These are phyloP conservation scores for Limonium bicolor DNA, from an alignment of 148 eudicot genomes.

Conservation along the genomic window DNA sequence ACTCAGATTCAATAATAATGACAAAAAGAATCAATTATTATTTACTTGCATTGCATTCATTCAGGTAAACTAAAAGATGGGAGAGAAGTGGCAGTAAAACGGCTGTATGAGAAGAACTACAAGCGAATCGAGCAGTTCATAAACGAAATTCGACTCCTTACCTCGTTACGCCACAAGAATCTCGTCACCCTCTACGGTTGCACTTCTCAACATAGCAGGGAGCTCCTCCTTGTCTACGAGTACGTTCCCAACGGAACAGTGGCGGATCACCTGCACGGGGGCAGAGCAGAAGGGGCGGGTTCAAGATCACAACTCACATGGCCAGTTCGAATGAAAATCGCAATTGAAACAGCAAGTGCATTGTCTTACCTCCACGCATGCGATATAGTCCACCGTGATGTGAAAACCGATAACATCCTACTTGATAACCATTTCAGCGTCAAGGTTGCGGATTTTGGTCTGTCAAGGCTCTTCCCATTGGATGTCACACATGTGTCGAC, in stretches of 20 bases:
- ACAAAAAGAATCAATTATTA: too few species aligned
- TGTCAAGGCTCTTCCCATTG: conserved; percentile 37
- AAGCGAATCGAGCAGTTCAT: conserved; percentile 49
- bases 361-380: conserved; percentile 38
- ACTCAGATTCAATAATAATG: too few species aligned
- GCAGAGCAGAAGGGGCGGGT: neutral
- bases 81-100: conserved; percentile 45
- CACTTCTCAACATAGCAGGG: conserved; percentile 36
- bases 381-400: conserved; percentile 44
- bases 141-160: conserved; percentile 53
- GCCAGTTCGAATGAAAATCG: conserved; percentile 35
- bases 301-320: too few species aligned
- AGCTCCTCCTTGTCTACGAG: conserved; percentile 66
- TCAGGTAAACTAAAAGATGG: conserved; percentile 24
- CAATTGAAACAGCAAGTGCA: conserved; percentile 43
- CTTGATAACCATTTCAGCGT: conserved; percentile 33
- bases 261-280: conserved; percentile 64
- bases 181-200: conserved; percentile 68
- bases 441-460: conserved; percentile 59
- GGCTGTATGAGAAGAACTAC: conserved; percentile 44
- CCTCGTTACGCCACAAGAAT: conserved; percentile 45
- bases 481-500: conserved; percentile 44
- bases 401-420: conserved; percentile 42
- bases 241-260: conserved; percentile 63
- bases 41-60: too few species aligned